phyloP scores from a whole-genome alignment of 2,329 filamentous ascomycete genomes.

The Conoideocrella luteorostrata region DNA sequence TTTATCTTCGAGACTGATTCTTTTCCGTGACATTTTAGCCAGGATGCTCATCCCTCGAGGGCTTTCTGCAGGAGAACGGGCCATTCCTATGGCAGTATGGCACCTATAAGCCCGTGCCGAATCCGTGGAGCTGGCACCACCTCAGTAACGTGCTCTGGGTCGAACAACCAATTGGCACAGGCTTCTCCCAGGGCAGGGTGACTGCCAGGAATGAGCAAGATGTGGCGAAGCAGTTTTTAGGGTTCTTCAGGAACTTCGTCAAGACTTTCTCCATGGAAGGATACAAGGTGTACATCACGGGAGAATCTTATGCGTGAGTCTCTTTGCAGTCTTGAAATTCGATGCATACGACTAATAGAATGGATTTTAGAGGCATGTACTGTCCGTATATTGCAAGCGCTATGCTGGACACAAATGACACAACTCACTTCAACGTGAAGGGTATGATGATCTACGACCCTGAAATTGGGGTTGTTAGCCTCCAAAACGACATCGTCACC shows the following conservation, averaged over 20 bases:
- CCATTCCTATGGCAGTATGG: constrained; percentile 67
- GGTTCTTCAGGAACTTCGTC: constrained; percentile 74
- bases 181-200: constrained; percentile 60
- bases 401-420: constrained; percentile 60
- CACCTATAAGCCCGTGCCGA: constrained; percentile 57
- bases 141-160: constrained; percentile 56
- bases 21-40: constrained; percentile 20
- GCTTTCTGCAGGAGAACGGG: constrained; percentile 70
- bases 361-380: constrained; percentile 40
- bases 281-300: constrained; percentile 66
- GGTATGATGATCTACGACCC: constrained; percentile 68
- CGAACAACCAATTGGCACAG: constrained; percentile 62
- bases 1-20: no score
- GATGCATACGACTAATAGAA: not conserved
- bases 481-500: constrained; percentile 39
- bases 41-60: constrained; percentile 56
- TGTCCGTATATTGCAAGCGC: constrained; percentile 64
- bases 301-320: constrained; percentile 53
- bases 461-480: constrained; percentile 43
- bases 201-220: constrained; percentile 62
- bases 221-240: constrained; percentile 62
- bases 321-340: not conserved
- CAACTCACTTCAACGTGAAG: constrained; percentile 57
- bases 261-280: constrained; percentile 60
- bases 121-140: constrained; percentile 60